Conservation (phyloP, 345 rosid species). For the Citrus unshiu region DNA sequence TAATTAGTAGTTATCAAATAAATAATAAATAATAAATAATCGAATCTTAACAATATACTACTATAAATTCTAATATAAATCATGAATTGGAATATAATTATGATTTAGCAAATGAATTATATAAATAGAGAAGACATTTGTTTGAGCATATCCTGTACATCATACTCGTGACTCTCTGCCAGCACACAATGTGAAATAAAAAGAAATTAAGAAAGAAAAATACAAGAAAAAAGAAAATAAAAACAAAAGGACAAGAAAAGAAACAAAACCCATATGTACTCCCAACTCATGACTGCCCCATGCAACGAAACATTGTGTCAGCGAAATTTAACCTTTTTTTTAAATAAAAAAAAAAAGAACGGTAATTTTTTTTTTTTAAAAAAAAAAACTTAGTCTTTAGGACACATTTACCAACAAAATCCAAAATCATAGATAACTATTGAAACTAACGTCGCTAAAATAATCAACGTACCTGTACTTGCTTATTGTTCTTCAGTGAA, state of each 20-base stretch:
- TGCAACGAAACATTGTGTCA: conserved; percentile 48
- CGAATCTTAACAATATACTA: too few relatives aligned
- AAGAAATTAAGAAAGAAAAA: not conserved
- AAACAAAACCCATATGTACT: conserved; percentile 31
- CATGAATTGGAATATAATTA: not conserved
- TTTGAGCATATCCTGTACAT: not conserved
- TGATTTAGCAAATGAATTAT: too few relatives aligned
- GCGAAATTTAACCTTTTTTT: conserved; percentile 14
- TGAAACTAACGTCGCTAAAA: not conserved
- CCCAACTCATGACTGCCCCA: conserved; percentile 34
- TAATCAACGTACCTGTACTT: not conserved
- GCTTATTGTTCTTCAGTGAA: not conserved
- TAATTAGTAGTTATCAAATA: too few relatives aligned
- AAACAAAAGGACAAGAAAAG: conserved; percentile 34
- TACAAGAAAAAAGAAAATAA: conserved; percentile 20
- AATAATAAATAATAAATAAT: too few relatives aligned
- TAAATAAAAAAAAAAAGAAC: not conserved
- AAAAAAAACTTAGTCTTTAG: not conserved
- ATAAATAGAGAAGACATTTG: not conserved
- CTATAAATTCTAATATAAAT: too few relatives aligned
- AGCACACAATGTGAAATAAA: not conserved
- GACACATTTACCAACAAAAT: not conserved
- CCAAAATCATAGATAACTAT: not conserved
- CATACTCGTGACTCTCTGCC: conserved; percentile 39
- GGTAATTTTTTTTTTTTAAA: not conserved